Conservation (phyloP, 225 moss, liverwort and hornwort species). For the Sphagnum contortum region DNA sequence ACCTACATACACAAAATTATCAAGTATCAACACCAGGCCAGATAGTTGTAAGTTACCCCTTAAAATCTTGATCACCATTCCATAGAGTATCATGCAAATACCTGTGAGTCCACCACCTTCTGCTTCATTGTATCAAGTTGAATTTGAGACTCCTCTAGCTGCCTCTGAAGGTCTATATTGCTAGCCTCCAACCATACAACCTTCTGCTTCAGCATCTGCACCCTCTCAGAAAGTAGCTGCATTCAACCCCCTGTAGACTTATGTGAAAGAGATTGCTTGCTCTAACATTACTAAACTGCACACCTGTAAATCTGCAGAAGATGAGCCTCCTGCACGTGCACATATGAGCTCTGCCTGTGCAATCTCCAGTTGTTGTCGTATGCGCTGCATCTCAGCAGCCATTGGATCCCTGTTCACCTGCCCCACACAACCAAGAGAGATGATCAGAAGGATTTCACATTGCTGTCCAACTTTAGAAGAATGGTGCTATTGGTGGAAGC, state of each 20-base stretch:
- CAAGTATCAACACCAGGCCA: neutral
- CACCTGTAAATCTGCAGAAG: conserved; percentile 74
- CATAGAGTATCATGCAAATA: conserved; percentile 2
- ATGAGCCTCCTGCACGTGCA: conserved; percentile 64
- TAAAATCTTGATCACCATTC: neutral
- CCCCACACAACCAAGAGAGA: neutral
- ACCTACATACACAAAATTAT: conserved; percentile 26
- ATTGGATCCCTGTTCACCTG: conserved; percentile 95
- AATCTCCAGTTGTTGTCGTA: conserved; percentile 89
- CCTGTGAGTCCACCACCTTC: conserved; percentile 62
- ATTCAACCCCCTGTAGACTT: neutral
- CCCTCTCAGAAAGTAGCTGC: neutral
- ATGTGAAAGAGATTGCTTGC: neutral
- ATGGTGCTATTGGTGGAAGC: neutral
- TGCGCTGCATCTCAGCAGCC: conserved; percentile 96
- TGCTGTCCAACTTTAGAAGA: neutral
- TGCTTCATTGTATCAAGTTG: conserved; percentile 39
- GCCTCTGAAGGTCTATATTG: conserved; percentile 67
- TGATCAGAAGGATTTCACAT: too few relatives aligned
- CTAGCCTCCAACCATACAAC: conserved; percentile 80
- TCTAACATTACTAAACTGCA: neutral
- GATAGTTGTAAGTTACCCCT: neutral
- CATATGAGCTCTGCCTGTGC: conserved; percentile 97
- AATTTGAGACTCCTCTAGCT: conserved; percentile 47
- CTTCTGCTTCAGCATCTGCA: conserved; percentile 82